Conservation (phyloP, 73 alveolate species). For the Paramecium tetraurelia region DNA sequence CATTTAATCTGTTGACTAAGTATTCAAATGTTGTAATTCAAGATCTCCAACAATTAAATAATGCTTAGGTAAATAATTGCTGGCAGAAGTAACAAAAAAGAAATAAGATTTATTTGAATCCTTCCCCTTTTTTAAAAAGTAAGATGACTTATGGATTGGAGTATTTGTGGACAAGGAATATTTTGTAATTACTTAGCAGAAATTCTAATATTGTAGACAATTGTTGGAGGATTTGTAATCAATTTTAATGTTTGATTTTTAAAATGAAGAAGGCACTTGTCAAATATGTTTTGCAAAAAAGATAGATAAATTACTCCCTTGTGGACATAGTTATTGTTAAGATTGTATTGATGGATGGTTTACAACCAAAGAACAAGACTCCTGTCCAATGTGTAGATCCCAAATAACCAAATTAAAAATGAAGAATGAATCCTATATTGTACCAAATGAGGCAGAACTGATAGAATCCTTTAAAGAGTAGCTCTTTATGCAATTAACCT, state of each 20-base stretch:
- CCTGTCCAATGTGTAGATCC: slow-evolving; percentile 44
- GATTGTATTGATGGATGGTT: slow-evolving; percentile 3
- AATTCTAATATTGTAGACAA: neutral
- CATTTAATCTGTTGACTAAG: neutral
- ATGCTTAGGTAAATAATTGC: neutral
- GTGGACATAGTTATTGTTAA: slow-evolving; percentile 49
- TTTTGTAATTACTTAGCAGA: neutral
- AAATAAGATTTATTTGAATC: neutral
- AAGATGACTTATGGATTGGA: neutral
- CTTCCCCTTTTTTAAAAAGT: neutral
- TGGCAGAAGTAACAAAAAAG: neutral
- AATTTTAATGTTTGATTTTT: neutral
- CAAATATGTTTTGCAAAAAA: slow-evolving; percentile 19
- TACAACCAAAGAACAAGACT: neutral
- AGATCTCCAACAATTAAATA: neutral
- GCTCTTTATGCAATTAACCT: neutral
- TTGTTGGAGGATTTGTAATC: neutral
- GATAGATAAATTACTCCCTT: neutral
- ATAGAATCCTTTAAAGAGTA: neutral
- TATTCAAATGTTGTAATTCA: neutral
- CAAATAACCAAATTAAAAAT: neutral
- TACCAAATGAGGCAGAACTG: neutral
- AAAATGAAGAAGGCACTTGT: neutral
- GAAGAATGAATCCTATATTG: neutral
- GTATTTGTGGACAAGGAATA: neutral